A percentile compares a stretch with the other conserved stretches of the same genome.
Conservation (phyloP, 2,329 filamentous ascomycete species). For the Zasmidium angulare region DNA sequence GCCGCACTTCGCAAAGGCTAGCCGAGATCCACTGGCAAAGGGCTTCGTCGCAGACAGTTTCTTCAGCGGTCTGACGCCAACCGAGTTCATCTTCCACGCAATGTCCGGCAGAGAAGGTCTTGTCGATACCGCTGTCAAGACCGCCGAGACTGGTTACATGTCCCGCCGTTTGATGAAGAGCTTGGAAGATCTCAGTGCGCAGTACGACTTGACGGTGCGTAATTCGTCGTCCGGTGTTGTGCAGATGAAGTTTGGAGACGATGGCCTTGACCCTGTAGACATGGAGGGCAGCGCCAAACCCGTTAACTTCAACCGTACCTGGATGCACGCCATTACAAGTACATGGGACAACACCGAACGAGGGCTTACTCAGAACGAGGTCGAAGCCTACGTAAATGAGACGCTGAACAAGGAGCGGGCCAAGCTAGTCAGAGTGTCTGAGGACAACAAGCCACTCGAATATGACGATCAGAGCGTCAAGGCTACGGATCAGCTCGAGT, state of each 20-base stretch:
- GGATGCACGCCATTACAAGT: conserved; percentile 71
- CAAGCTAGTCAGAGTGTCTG: conserved; percentile 50
- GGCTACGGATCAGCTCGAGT: conserved; percentile 58
- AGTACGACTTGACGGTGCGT: conserved; percentile 92
- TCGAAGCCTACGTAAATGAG: conserved; percentile 65
- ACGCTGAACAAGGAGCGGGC: conserved; percentile 68
- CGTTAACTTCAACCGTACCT: conserved; percentile 88
- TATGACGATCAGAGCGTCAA: conserved; percentile 69
- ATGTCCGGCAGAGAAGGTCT: conserved; percentile 98
- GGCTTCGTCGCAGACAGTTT: conserved; percentile 98
- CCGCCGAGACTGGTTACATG: conserved; percentile 98
- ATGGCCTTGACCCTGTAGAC: conserved; percentile 91
- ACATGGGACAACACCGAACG: conserved; percentile 78
- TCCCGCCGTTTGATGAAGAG: conserved; percentile 97
- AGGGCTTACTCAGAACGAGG: conserved; percentile 72
- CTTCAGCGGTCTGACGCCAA: conserved; percentile 85
- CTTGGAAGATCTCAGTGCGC: conserved; percentile 86
- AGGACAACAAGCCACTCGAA: conserved; percentile 46
- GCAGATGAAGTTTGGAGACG: conserved; percentile 96
- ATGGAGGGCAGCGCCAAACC: conserved; percentile 95
- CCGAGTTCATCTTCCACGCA: conserved; percentile 96
- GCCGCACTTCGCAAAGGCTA: conserved; percentile 93
- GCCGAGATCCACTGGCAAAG: conserved; percentile 88
- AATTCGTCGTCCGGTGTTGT: conserved; percentile 87
- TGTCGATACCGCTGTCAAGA: conserved; percentile 98